These are phyloP conservation scores for Ophiostoma ips DNA, from an alignment of 2,329 filamentous ascomycete species.

Conservation along the genomic window DNA sequence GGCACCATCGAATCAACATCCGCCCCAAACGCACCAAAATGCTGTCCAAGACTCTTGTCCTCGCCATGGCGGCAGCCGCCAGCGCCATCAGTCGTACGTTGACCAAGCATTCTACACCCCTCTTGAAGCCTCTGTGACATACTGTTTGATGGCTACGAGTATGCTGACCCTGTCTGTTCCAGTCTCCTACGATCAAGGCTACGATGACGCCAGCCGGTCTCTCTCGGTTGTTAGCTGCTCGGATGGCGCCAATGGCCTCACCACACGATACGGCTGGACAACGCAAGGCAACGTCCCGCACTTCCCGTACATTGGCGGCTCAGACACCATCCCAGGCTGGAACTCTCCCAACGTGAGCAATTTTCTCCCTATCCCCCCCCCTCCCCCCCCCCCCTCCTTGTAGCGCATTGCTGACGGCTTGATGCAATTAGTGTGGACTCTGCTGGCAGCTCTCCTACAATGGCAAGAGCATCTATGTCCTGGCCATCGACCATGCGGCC, in stretches of 20 bases:
- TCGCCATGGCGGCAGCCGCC: neutral
- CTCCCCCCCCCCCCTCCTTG: too few relatives aligned
- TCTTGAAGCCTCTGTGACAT: too few relatives aligned
- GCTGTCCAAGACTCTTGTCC: neutral
- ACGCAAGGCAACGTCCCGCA: conserved; percentile 35
- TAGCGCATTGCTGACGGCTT: neutral
- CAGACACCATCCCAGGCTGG: conserved; percentile 37
- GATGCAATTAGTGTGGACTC: conserved; percentile 36
- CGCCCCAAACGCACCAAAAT: neutral
- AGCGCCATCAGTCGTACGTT: neutral
- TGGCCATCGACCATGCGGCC: conserved; percentile 88
- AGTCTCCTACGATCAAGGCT: conserved; percentile 60
- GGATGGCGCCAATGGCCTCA: conserved; percentile 53
- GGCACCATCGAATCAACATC: too few relatives aligned
- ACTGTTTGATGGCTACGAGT: neutral
- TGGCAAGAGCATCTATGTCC: conserved; percentile 50
- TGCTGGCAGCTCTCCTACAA: conserved; percentile 44
- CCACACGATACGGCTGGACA: conserved; percentile 44
- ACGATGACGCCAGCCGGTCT: conserved; percentile 45
- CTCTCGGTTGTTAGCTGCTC: conserved; percentile 50
- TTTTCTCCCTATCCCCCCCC: neutral
- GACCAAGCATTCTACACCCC: too few relatives aligned
- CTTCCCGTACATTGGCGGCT: conserved; percentile 44
- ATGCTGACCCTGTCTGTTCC: neutral
- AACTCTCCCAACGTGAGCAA: conserved; percentile 30